Percentiles rank a stretch among this genome's conserved stretches.
Conservation (phyloP, 768 basidiomycete genomes). For the Pleurotus platypus region DNA sequence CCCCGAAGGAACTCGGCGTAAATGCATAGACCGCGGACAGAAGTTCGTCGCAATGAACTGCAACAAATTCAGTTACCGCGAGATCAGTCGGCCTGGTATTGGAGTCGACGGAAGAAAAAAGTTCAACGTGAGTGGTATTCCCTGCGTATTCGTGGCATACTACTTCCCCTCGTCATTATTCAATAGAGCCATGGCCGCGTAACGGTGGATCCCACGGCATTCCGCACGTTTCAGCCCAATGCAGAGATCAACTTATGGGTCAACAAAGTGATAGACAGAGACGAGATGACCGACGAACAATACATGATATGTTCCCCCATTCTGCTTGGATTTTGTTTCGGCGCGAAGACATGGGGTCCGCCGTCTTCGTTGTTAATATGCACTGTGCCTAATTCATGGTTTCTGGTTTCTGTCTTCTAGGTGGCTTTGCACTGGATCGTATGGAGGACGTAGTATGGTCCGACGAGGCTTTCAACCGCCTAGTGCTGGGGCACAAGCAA, state of each 20-base stretch:
- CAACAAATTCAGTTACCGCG: too few species aligned
- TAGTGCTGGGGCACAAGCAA: constrained; percentile 28
- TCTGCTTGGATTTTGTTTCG: constrained; percentile 21
- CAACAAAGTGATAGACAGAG: constrained; percentile 10
- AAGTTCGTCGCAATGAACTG: too few species aligned
- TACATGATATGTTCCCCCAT: constrained; percentile 23
- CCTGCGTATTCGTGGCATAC: too few species aligned
- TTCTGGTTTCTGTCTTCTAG: constrained; percentile 9
- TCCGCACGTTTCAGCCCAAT: constrained; percentile 18
- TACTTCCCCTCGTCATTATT: too few species aligned
- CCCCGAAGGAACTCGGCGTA: too few species aligned
- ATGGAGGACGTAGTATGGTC: constrained; percentile 26
- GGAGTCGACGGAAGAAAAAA: too few species aligned
- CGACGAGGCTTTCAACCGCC: constrained; percentile 27
- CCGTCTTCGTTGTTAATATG: too few species aligned
- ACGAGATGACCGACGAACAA: constrained; percentile 19
- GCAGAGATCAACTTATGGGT: constrained; percentile 15
- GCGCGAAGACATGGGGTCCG: constrained; percentile 19
- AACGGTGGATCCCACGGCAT: constrained; percentile 12
- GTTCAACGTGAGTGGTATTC: too few species aligned
- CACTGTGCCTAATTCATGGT: too few species aligned
- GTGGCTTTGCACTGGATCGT: constrained; percentile 25
- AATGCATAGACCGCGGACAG: too few species aligned
- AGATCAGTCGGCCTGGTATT: too few species aligned
- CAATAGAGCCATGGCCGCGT: too few species aligned